Percentiles rank a stretch among this genome's conserved stretches.
Evolutionary conservation across 257 asterid species (phyloP).

Genomic region (Prunella vulgaris): DNA sequence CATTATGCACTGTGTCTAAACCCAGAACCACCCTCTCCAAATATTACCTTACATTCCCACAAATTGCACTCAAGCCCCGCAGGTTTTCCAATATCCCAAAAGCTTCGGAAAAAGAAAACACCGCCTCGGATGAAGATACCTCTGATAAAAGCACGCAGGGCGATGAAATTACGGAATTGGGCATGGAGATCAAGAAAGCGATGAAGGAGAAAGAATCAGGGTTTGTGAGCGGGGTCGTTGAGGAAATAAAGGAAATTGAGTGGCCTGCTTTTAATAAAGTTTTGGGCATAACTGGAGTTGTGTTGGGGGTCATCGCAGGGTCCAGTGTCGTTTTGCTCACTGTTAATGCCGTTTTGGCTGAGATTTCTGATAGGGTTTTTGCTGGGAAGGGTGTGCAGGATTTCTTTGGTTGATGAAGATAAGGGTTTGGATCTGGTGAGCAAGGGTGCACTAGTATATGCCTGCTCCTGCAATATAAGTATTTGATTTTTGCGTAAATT

Average conservation of each 20-base stretch:
- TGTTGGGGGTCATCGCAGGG: conserved; percentile 83
- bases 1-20: no score
- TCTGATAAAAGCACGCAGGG: conserved; percentile 2
- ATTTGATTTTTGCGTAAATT: no score
- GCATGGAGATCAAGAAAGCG: conserved; percentile 64
- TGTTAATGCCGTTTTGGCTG: conserved; percentile 90
- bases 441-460: not conserved
- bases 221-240: conserved; percentile 62
- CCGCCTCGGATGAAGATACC: conserved; percentile 8
- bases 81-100: conserved; percentile 16
- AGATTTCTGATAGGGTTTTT: conserved; percentile 72
- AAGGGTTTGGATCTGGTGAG: conserved; percentile 14
- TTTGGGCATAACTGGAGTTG: conserved; percentile 82
- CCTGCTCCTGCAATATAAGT: not conserved
- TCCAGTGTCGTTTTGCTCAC: conserved; percentile 96
- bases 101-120: conserved; percentile 43
- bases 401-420: conserved; percentile 63
- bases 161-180: conserved; percentile 44
- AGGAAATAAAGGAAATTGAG: conserved; percentile 83
- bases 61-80: conserved; percentile 24
- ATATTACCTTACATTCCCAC: not conserved
- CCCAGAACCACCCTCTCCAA: not conserved
- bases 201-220: conserved; percentile 46
- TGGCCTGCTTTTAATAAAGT: conserved; percentile 86
- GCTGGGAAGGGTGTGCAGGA: conserved; percentile 89